phyloP scores from a whole-genome alignment of 2,329 filamentous ascomycete species.

The Fusarium papillatum region DNA sequence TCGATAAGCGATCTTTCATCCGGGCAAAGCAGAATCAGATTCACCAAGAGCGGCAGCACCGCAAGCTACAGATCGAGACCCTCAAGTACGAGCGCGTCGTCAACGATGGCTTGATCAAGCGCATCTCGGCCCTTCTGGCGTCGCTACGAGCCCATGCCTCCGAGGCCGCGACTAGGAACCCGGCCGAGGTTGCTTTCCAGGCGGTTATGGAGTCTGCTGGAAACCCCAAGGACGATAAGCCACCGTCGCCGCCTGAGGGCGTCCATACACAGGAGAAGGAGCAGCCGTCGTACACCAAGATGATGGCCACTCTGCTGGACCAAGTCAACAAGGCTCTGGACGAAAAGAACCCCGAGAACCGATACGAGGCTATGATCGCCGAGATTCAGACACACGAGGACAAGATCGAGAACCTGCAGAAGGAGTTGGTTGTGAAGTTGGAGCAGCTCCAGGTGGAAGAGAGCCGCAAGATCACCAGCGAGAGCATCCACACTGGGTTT shows the following conservation, averaged over 20 bases:
- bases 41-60: constrained; percentile 88
- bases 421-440: constrained; percentile 80
- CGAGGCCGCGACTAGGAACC: constrained; percentile 73
- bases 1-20: constrained; percentile 98
- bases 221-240: constrained; percentile 80
- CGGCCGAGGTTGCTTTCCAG: constrained; percentile 89
- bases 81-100: constrained; percentile 93
- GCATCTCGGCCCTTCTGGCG: constrained; percentile 84
- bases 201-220: constrained; percentile 87
- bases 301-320: constrained; percentile 97
- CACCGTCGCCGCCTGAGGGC: constrained; percentile 81
- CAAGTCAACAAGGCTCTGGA: constrained; percentile 90
- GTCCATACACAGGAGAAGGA: constrained; percentile 82
- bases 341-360: constrained; percentile 77
- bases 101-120: constrained; percentile 90
- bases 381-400: constrained; percentile 83
- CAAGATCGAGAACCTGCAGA: constrained; percentile 85
- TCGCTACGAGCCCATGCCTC: constrained; percentile 81
- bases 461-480: constrained; percentile 92
- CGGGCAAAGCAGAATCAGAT: constrained; percentile 98
- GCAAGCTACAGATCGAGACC: constrained; percentile 90
- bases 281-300: constrained; percentile 91
- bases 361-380: constrained; percentile 81
- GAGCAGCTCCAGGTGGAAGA: constrained; percentile 89
- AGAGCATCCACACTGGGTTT: constrained; percentile 90